Base-by-base conservation (phyloP, 305 asterid species). In the Fraxinus sp. region DNA sequence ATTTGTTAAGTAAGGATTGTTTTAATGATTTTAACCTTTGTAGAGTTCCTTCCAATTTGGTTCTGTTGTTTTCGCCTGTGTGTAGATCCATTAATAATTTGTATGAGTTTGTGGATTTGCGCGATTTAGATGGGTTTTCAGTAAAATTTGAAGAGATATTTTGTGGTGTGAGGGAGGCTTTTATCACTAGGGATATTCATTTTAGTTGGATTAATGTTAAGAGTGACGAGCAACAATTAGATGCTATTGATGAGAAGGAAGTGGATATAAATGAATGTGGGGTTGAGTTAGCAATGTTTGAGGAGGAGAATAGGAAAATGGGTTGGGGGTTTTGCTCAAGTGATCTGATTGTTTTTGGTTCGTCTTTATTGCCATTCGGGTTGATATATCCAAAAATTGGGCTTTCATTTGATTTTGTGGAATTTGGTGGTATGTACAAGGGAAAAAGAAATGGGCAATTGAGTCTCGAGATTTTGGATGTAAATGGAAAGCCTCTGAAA, bases 241-340 rank as follows among this genome's bases (percentile, higher is more conserved):
- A 74, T 70, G 86, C 62, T 64, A 22, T 30, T 72, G 72, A 83
- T 83, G 87, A 72, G 22, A 80, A 80, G 77, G 85, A 86, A 78
- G 68, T 49, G 2, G 36, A 52, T 39, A 36, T 37, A 28, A 76
- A 70, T 85, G 83, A 77, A 30, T 73, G 66, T 83, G 86, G 66
- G 71, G 77, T 49, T 3, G 66, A 72, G 73, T 81, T 88, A 81
- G 79, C 18, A 11, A 41, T 26, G 11, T 77, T 90, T 49, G 88
- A 87, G 84, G 89, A 89, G 68, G 85, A 84, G 70, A 80, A 91
- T 79, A 82, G 84, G 82, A 87, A 88, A 80, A 90, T 89, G 71
- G 97, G 97, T n/a, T 96, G 97, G 97, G 92, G 97, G 5, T 86
- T 83, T 91, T 91, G 95, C 86, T 92, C 98, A 3, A 93, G 93